Base-by-base conservation (phyloP, 2,329 filamentous ascomycete genomes). In the Exophiala spinifera region DNA sequence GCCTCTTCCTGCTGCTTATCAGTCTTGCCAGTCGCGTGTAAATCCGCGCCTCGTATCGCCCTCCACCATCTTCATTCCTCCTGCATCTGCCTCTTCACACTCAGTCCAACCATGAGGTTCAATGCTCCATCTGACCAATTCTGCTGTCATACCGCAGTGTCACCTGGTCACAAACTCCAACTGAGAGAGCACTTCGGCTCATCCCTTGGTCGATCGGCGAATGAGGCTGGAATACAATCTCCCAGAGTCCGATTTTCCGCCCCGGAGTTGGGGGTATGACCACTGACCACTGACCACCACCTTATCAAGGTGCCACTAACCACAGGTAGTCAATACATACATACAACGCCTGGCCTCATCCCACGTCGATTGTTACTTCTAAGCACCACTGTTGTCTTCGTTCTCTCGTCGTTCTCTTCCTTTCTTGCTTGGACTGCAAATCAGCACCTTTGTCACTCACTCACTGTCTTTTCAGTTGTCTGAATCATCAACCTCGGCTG, bases 121-220 rank as follows among this genome's bases (percentile, higher is more conserved):
- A 43, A 36, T 28, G 45, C 14, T 25, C 46, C 40, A 47, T 55
- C 51, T 57, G 57, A 57, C 57, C 57, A 51, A 57, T 53, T 60
- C 28, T 39, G 31, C 28, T 53, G 55, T 63, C 61, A 63, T 57
- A 43, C 39, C 43, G 49, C 55, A 52, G 23, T 51, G 57, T 62
- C 61, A 63, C 55, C 54, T 61, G 59, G 58, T 53, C 51, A 58
- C 25, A 46, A 58, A n/a, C n/a, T n/a, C n/a, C n/a, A n/a, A n/a
- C n/a, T n/a, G n/a, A n/a, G n/a, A 56, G 13, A 21, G 17, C 49
- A 37, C 46, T 34, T 57, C 57, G 57, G 57, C 55, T 57, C 55
- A 51, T 55, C 46, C 55, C 55, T 48, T 53, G 15, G 47, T 19
- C 45, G 36, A 48, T 21, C 51, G 33, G 43, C 44, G 33, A 51